Base-by-base conservation (phyloP, 352 stramenopile species). In the Globisporangium megalacanthum region DNA sequence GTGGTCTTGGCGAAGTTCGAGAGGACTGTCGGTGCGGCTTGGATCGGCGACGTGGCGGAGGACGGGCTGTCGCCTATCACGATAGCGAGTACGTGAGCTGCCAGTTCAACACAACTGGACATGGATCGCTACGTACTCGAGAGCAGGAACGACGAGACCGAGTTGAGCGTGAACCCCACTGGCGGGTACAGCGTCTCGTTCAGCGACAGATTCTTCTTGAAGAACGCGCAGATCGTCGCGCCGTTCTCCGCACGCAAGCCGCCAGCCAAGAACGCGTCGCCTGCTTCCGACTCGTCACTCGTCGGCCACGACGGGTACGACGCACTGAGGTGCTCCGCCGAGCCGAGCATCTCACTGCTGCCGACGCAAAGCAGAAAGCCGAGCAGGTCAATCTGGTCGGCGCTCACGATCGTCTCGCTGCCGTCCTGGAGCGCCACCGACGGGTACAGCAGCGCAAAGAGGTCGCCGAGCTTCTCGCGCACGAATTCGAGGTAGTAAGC, bases 101-200 rank as follows among this genome's bases (percentile, higher is more conserved):
- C 11, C 15, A 2, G 19, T 17, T 14, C 50, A 14, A 14, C 15
- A 39, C 2, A 20, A 29, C 22, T 13, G 15, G 22, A 44, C 20
- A 44, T 31, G 19, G 37, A 39, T 25, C 19, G 6, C 11, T 20
- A 59, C 51, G 46, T 46, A 60, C 59, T 60, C 19, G 59, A 36
- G 13, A 65, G 59, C 39, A 55, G 20, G 20, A 65, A 65, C 33
- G 47, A 48, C 37, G 61, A 31, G 15, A 63, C 41, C n/a, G 61
- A 63, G 37, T 46, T 60, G 22, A 90, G 64, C 42, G 79, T 75
- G 53, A 89, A 94, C 0, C 81, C 84, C 22, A 91, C 71, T 0
- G 81, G 78, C 6, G 84, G 84, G 53, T 94, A 94, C 60, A 94
- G 54, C 61, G 70, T 86, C 59, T 91, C 80, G 50, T 92, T 94